Conservation (phyloP, 2,329 filamentous ascomycete species). For the Colletotrichum truncatum region DNA sequence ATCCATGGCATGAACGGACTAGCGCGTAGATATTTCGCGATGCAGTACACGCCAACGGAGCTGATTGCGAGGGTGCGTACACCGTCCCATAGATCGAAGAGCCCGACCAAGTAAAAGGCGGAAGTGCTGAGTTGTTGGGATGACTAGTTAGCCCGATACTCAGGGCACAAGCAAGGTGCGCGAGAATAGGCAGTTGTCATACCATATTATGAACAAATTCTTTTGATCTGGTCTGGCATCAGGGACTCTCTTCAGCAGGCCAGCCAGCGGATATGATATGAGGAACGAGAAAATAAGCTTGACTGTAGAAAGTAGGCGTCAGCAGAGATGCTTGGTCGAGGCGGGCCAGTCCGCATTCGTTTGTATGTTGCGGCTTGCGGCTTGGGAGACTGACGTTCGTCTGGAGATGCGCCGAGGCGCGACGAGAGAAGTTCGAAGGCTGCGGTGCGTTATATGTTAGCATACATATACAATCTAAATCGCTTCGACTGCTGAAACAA, state of each 20-base stretch:
- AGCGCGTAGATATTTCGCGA: slow-evolving; percentile 79
- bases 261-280: slow-evolving; percentile 91
- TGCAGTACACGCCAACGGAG: slow-evolving; percentile 81
- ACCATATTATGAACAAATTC: slow-evolving; percentile 87
- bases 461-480: too few species aligned
- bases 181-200: slow-evolving; percentile 35
- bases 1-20: slow-evolving; percentile 98
- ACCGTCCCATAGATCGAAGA: slow-evolving; percentile 93
- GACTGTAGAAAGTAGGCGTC: slow-evolving; percentile 61
- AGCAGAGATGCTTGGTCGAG: not conserved
- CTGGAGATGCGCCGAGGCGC: slow-evolving; percentile 52
- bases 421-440: slow-evolving; percentile 54
- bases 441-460: slow-evolving; percentile 33
- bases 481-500: too few species aligned
- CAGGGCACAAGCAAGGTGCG: not conserved
- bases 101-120: slow-evolving; percentile 89
- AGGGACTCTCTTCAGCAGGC: slow-evolving; percentile 86
- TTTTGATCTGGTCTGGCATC: slow-evolving; percentile 85
- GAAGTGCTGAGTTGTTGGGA: slow-evolving; percentile 65
- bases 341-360: slow-evolving; percentile 37
- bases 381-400: slow-evolving; percentile 52
- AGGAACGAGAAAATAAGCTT: slow-evolving; percentile 94
- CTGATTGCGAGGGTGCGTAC: slow-evolving; percentile 82
- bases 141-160: not conserved
- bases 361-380: slow-evolving; percentile 35